Conservation (phyloP, 106 monocot species). For the Cymbidium sinense region DNA sequence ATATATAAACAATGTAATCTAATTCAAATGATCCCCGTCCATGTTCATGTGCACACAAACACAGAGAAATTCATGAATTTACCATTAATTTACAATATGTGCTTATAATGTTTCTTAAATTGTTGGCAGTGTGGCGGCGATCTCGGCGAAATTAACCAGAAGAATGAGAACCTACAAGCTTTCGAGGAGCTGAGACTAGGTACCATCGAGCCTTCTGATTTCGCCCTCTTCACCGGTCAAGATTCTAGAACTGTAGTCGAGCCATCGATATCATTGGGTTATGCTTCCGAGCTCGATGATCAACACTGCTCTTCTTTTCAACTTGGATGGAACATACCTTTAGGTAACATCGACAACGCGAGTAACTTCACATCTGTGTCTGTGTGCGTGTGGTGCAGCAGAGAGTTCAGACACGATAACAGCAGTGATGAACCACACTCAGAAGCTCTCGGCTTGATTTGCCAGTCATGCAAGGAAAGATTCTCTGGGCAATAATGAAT, state of each 20-base stretch:
- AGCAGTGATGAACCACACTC: slow-evolving; percentile 23
- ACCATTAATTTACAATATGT: not conserved
- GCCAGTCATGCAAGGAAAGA: slow-evolving; percentile 57
- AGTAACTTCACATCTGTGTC: slow-evolving; percentile 14
- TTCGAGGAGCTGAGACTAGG: slow-evolving; percentile 27
- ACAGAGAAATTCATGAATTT: too few relatives aligned
- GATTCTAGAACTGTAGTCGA: slow-evolving; percentile 12
- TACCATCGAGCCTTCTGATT: slow-evolving; percentile 18
- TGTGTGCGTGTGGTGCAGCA: slow-evolving; percentile 75
- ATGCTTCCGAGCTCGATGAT: slow-evolving; percentile 16
- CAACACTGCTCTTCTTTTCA: slow-evolving; percentile 15
- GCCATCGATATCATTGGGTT: slow-evolving; percentile 35
- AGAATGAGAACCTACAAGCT: slow-evolving; percentile 20
- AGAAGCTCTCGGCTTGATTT: slow-evolving; percentile 57
- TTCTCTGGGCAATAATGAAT: slow-evolving; percentile 26
- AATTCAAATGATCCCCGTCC: too few relatives aligned
- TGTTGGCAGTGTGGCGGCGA: slow-evolving; percentile 22
- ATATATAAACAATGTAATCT: too few relatives aligned
- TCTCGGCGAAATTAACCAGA: slow-evolving; percentile 10
- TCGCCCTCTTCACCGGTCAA: slow-evolving; percentile 18
- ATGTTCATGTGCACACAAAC: too few relatives aligned
- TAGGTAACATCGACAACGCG: slow-evolving; percentile 15
- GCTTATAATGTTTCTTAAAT: not conserved
- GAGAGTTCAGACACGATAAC: slow-evolving; percentile 38
- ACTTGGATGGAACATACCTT: slow-evolving; percentile 45